Evolutionary conservation across 176 grass and related monocot genomes (phyloP), one percentile per base, ranked within the genome.

Genomic region (Oropetium thomaeum): DNA sequence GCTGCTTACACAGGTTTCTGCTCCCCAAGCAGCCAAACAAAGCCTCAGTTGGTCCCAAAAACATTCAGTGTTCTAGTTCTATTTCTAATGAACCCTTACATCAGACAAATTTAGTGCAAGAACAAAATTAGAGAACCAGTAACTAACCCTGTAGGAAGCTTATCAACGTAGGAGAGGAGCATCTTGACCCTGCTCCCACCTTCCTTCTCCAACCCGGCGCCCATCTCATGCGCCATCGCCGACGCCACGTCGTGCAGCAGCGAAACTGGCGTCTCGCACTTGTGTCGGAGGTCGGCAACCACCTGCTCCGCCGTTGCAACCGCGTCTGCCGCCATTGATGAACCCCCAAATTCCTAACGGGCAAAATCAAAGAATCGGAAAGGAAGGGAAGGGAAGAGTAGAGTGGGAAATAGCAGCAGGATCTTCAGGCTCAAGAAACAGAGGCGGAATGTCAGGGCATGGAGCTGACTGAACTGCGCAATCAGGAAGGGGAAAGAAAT

Each of bases 111-210:
- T 1, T 62, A 69, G 71, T 58, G 78, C 68, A 85, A 68, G 10
- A 61, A 3, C 15, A 42, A 68, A 47, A 47, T 47, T 14, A 19
- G 44, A 47, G 44, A 47, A 14, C 4, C 52, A 33, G 28, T 35
- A 30, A 73, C 70, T 64, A 53, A 97, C 90, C 94, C 90, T 16
- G 81, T 85, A 44, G 94, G 94, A 30, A 97, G 94, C 60, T 79
- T 89, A n/a, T 97, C 90, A 0, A 93, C 90, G 30, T 85, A 91
- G 81, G 86, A 88, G 69, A 90, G 78, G 29, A 97, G 90, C 94
- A 93, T 97, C 80, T 93, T 89, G 69, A 97, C 62, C 69, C 45
- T 88, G 81, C 88, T 93, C 19, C 65, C 78, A 2, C 83, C 90
- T 40, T 86, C 87, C 76, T 57, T 51, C 58, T 72, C 86, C 74